phyloP scores from a whole-genome alignment of 768 basidiomycete species.

The Russula abietina region DNA sequence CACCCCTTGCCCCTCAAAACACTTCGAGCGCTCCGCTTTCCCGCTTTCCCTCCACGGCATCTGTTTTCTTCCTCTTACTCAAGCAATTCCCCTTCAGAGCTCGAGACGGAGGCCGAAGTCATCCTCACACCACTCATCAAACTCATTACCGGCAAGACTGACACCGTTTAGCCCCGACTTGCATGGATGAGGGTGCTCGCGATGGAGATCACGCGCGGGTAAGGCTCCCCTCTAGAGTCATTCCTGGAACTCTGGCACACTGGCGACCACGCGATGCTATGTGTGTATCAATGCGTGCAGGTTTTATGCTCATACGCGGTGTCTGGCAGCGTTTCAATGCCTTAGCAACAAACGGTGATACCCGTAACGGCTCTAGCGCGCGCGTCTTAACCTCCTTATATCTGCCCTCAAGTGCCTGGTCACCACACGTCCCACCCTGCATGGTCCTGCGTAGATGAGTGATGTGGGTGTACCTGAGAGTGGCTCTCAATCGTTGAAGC shows the following conservation, averaged over 20 bases:
- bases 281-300: not conserved
- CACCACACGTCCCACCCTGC: constrained; percentile 79
- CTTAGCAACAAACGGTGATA: constrained; percentile 40
- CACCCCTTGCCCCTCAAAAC: constrained; percentile 84
- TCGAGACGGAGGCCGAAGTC: constrained; percentile 70
- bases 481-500: constrained; percentile 32
- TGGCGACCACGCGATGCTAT: not conserved
- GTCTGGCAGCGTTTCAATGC: constrained; percentile 23
- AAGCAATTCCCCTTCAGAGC: constrained; percentile 83
- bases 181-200: constrained; percentile 26
- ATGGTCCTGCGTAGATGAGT: constrained; percentile 77
- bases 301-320: constrained; percentile 21
- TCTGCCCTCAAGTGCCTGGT: constrained; percentile 80
- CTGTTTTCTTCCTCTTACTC: constrained; percentile 86
- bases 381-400: constrained; percentile 73
- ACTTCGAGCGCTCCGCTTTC: constrained; percentile 76
- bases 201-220: constrained; percentile 24
- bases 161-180: constrained; percentile 6
- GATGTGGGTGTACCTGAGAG: constrained; percentile 60
- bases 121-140: constrained; percentile 15
- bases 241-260: not conserved
- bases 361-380: constrained; percentile 52
- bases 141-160: constrained; percentile 6
- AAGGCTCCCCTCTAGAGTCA: not conserved
- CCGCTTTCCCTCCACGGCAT: constrained; percentile 87